Conservation (phyloP, 176 grass and related monocot species). For the Typha latifolia region DNA sequence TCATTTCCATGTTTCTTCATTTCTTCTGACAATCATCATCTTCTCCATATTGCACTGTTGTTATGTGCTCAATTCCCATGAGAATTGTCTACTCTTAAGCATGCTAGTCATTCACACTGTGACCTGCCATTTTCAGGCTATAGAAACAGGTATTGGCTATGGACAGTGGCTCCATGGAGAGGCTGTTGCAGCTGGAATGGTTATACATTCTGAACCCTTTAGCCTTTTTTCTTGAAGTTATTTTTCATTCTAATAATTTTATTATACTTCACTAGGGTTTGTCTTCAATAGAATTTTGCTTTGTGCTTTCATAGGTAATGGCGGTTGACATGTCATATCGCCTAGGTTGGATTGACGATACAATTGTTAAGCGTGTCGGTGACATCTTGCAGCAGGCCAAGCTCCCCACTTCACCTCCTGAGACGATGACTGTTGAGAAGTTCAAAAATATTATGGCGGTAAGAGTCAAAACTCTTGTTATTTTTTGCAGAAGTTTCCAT, state of each 20-base stretch:
- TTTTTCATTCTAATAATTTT: neutral
- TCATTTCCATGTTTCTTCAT: neutral
- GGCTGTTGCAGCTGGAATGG: slow-evolving; percentile 80
- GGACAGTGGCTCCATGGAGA: slow-evolving; percentile 93
- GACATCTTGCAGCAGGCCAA: slow-evolving; percentile 70
- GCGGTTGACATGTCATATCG: slow-evolving; percentile 84
- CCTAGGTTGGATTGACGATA: slow-evolving; percentile 89
- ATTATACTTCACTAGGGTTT: neutral
- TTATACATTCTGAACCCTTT: slow-evolving; percentile 11
- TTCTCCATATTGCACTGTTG: neutral
- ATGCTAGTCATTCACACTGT: neutral
- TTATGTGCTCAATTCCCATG: neutral
- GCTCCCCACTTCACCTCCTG: slow-evolving; percentile 68
- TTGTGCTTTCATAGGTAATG: slow-evolving; percentile 57
- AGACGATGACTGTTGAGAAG: slow-evolving; percentile 79
- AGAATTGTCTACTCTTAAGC: neutral
- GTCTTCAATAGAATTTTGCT: neutral
- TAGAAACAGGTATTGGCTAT: slow-evolving; percentile 81
- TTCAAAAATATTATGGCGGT: slow-evolving; percentile 86
- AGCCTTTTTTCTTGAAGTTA: neutral
- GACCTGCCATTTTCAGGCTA: slow-evolving; percentile 46
- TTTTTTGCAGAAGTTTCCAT: neutral
- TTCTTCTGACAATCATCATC: neutral
- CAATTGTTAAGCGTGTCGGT: slow-evolving; percentile 36
- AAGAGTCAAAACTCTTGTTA: slow-evolving; percentile 20